Evolutionary conservation across 768 basidiomycete genomes (phyloP).

Genomic region (Podaxis sp.): DNA sequence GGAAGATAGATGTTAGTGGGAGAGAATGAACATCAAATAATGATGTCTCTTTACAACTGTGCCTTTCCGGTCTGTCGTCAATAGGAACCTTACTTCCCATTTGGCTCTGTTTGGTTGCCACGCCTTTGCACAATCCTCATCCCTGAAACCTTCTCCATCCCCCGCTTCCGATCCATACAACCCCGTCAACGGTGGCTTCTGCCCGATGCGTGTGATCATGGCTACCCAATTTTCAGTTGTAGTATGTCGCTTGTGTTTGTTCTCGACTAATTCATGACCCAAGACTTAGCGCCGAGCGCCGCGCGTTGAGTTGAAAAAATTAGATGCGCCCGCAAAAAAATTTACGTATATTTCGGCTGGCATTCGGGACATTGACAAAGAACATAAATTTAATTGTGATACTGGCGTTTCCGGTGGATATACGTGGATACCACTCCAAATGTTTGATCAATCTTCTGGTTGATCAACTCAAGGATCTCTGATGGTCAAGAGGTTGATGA

Average conservation of each 20-base stretch:
- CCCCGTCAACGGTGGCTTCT: not conserved
- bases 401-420: no score
- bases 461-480: not conserved
- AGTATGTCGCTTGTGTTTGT: no score
- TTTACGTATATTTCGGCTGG: not conserved
- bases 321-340: no score
- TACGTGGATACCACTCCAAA: not conserved
- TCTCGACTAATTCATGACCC: no score
- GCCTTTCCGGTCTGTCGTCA: not conserved
- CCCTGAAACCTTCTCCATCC: not conserved
- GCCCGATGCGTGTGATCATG: not conserved
- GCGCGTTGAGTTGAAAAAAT: no score
- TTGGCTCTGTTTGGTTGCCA: constrained; percentile 6
- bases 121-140: not conserved
- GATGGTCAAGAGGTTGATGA: not conserved
- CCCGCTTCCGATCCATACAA: not conserved
- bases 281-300: no score
- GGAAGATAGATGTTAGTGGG: not conserved
- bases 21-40: not conserved
- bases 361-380: not conserved
- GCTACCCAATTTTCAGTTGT: no score
- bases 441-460: not conserved
- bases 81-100: not conserved
- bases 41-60: not conserved
- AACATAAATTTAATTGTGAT: no score